Conservation (phyloP, 371 early-diverging fungal genomes). For the Encephalitozoon intestinalis region DNA sequence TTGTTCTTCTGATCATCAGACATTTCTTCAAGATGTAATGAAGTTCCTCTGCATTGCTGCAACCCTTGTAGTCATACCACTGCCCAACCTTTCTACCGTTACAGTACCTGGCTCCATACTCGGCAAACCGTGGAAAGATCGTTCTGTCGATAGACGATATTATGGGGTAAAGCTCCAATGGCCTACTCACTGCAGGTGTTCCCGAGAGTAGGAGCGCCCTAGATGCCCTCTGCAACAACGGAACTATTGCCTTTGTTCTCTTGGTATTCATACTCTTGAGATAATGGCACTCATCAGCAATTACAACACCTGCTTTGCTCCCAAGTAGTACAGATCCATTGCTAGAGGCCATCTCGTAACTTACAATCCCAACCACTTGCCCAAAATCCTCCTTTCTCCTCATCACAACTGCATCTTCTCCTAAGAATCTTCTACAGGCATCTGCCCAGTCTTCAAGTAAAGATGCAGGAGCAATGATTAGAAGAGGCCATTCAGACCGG, state of each 20-base stretch:
- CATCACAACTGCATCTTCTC: conserved; percentile 28
- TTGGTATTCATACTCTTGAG: conserved; percentile 62
- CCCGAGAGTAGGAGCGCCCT: conserved; percentile 62
- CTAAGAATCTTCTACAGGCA: conserved; percentile 62
- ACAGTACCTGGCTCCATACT: conserved; percentile 65
- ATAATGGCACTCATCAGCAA: conserved; percentile 63
- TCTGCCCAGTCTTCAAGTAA: conserved; percentile 63
- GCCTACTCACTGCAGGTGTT: conserved; percentile 64
- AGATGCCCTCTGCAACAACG: conserved; percentile 60
- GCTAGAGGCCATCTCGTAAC: conserved; percentile 50
- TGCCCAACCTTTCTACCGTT: conserved; percentile 52
- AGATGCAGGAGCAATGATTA: conserved; percentile 65
- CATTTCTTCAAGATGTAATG: conserved; percentile 61
- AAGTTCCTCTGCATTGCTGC: conserved; percentile 63
- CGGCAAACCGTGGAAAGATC: conserved; percentile 56
- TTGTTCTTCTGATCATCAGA: conserved; percentile 64
- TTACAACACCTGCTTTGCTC: conserved; percentile 45
- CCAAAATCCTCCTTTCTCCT: conserved; percentile 27
- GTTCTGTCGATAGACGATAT: conserved; percentile 60
- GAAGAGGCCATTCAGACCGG: conserved; percentile 62
- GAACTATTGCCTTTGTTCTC: conserved; percentile 61
- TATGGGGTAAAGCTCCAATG: conserved; percentile 65
- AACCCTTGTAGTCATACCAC: conserved; percentile 59
- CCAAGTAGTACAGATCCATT: background rate
- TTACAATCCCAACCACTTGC: conserved; percentile 39